Evolutionary conservation across 2,329 filamentous ascomycete species (phyloP), one percentile per base, ranked within the genome.

Genomic region (Aspergillus tanneri): DNA sequence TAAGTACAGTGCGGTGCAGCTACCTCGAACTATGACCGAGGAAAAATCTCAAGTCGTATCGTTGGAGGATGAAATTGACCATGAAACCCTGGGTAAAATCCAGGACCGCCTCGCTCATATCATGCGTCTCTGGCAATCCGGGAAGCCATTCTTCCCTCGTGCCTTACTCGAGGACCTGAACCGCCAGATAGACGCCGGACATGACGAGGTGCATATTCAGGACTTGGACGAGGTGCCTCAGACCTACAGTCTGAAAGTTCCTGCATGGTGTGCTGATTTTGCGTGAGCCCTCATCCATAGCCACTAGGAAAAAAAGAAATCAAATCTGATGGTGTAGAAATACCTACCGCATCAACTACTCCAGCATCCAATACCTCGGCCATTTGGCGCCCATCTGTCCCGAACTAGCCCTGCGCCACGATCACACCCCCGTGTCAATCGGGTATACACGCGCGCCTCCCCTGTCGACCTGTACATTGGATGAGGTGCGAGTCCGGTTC

Each of bases 131-230:
- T 64, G 62, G 37, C 37, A 49, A 2, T 40, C 48, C 1, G 58
- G 59, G 5, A 54, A 52, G 7, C 54, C 53, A 5, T 55, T 64
- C 24, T 66, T 66, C 30, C 45, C 54, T 12, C 46, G 52, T 3
- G n/a, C 27, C 6, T 14, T 63, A 24, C 22, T 61, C 34, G 45
- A 53, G 41, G 49, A 54, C 49, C 43, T 58, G 32, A 39, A 49
- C 39, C 34, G 47, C 27, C 48, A 60, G 24, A 56, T 60, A 27
- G 43, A 52, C 18, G 11, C 40, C 8, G 55, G 53, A 1, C 46
- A 43, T 1, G 57, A 59, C 1, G 51, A 58, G 19, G 49, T 58
- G 12, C 25, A 46, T 3, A 56, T 60, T 35, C 16, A 32, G 2
- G 52, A 59, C 22, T 32, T 58, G 10, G 55, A 59, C 18, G 53